Evolutionary conservation across 768 basidiomycete species (phyloP).

Genomic region (Butyriboletus loyo): DNA sequence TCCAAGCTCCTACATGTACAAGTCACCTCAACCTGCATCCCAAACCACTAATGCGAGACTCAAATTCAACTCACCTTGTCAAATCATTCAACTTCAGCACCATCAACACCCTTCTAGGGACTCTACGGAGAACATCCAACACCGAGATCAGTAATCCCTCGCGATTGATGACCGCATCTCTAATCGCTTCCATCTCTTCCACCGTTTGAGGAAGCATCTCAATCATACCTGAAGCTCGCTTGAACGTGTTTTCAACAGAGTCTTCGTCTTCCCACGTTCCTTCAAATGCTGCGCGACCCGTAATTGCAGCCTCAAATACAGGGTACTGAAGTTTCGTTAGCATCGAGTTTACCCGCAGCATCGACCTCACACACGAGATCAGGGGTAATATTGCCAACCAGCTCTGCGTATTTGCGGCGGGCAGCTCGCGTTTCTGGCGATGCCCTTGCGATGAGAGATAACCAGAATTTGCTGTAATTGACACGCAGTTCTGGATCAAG

Average conservation of each 20-base stretch:
- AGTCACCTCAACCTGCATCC: neutral
- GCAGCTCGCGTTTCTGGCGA: constrained; percentile 62
- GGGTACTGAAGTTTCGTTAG: constrained; percentile 60
- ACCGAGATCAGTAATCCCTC: constrained; percentile 85
- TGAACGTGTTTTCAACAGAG: constrained; percentile 36
- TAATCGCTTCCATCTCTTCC: constrained; percentile 77
- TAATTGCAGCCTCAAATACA: constrained; percentile 92
- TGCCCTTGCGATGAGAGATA: constrained; percentile 76
- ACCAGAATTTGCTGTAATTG: constrained; percentile 87
- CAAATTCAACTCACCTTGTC: constrained; percentile 49
- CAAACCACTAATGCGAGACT: neutral
- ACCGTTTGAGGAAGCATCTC: constrained; percentile 70
- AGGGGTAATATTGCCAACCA: constrained; percentile 87
- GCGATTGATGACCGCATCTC: constrained; percentile 74
- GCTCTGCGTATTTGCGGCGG: constrained; percentile 80
- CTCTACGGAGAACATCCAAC: constrained; percentile 80
- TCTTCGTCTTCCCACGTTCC: constrained; percentile 50
- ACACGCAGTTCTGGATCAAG: constrained; percentile 75
- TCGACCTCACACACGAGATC: constrained; percentile 59
- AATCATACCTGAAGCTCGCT: constrained; percentile 72
- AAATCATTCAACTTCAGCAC: constrained; percentile 84
- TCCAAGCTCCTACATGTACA: constrained; percentile 64
- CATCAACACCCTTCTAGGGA: constrained; percentile 84
- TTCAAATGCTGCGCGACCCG: constrained; percentile 72
- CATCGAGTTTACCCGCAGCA: neutral